Percentiles rank a stretch among this genome's conserved stretches.
Conservation (phyloP, 2,329 filamentous ascomycete genomes). For the Tolypocladium paradoxum region DNA sequence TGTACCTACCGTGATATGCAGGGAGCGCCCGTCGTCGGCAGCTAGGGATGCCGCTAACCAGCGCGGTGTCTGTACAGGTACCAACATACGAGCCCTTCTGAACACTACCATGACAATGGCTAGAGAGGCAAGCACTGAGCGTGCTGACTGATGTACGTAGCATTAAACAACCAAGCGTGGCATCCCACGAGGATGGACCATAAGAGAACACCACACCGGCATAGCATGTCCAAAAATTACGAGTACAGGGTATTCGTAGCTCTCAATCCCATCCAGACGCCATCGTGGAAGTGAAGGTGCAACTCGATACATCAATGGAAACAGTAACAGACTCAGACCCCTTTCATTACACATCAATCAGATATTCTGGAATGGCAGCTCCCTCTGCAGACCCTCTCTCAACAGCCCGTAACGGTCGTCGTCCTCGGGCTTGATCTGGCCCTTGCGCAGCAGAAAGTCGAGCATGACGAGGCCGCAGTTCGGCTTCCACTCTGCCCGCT, state of each 20-base stretch:
- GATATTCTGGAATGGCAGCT: constrained; percentile 14
- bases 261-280: background rate
- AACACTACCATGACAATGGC: background rate
- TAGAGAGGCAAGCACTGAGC: background rate
- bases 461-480: constrained; percentile 29
- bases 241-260: background rate
- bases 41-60: background rate
- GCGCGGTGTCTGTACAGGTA: too few species aligned
- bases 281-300: background rate
- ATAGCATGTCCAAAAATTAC: background rate
- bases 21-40: background rate
- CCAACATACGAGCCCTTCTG: background rate
- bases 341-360: background rate
- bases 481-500: constrained; percentile 22
- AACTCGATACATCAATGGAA: background rate
- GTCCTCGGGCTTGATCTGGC: constrained; percentile 13
- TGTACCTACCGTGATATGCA: background rate
- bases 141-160: background rate
- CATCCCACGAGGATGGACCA: background rate
- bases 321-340: background rate
- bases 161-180: background rate
- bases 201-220: background rate
- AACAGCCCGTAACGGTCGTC: constrained; percentile 13
- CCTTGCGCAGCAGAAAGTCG: constrained; percentile 22
- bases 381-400: constrained; percentile 10